phyloP scores from a whole-genome alignment of 768 basidiomycete genomes.

The Hygrocybe coccinea region DNA sequence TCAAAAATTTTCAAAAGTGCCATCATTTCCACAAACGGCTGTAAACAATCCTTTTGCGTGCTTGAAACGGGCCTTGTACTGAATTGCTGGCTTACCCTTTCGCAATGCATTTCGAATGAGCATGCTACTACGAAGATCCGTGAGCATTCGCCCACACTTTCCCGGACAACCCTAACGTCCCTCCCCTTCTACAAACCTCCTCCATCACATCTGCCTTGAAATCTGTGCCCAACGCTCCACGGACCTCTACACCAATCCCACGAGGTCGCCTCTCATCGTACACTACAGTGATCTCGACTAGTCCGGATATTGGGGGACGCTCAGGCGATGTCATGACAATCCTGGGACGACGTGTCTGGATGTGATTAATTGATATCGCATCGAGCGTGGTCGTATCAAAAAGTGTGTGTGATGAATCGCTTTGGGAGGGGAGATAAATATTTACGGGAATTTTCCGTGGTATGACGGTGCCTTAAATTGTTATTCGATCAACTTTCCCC shows the following conservation, averaged over 20 bases:
- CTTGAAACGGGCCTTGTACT: too few relatives aligned
- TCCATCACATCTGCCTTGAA: conserved; percentile 54
- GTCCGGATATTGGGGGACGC: conserved; percentile 56
- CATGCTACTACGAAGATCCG: neutral
- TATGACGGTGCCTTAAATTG: conserved; percentile 41
- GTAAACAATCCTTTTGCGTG: too few relatives aligned
- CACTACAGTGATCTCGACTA: conserved; percentile 58
- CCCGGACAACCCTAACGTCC: conserved; percentile 63
- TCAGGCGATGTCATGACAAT: conserved; percentile 67
- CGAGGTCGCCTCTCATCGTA: conserved; percentile 54
- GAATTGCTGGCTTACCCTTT: too few relatives aligned
- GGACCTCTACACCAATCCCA: conserved; percentile 54
- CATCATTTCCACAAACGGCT: too few relatives aligned
- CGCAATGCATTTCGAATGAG: too few relatives aligned
- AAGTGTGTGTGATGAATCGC: conserved; percentile 32
- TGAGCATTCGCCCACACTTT: conserved; percentile 49
- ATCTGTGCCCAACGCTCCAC: conserved; percentile 54
- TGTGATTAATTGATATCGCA: conserved; percentile 32
- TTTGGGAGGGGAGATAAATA: conserved; percentile 50
- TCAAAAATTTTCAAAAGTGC: too few relatives aligned
- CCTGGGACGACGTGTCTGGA: conserved; percentile 40
- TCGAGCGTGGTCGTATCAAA: conserved; percentile 42
- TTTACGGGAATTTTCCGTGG: conserved; percentile 72
- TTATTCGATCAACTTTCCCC: conserved; percentile 2
- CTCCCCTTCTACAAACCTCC: conserved; percentile 69